Evolutionary conservation across 1,284 basidiomycete genomes (phyloP).

Genomic region (Cutaneotrichosporon cutaneum): DNA sequence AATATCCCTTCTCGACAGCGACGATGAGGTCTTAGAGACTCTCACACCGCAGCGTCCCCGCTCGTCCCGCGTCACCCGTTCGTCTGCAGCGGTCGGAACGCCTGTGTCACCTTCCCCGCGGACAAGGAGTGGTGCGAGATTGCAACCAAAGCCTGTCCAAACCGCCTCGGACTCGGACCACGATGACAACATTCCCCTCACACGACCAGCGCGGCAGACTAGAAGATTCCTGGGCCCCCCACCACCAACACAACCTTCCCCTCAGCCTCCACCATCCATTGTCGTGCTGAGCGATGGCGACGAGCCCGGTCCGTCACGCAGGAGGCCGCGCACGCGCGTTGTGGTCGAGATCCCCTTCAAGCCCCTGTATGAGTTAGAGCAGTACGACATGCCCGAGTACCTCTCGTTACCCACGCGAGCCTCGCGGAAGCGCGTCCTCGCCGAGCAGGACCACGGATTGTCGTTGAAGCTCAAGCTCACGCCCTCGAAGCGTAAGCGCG

Average conservation of each 20-base stretch:
- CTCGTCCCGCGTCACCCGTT: not conserved
- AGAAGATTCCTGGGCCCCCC: not conserved
- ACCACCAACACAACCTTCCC: not conserved
- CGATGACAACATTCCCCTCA: not conserved
- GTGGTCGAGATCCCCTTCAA: slow-evolving; percentile 6
- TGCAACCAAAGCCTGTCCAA: not conserved
- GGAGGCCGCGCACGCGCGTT: not conserved
- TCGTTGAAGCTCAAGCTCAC: not conserved
- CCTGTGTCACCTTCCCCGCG: too few relatives aligned
- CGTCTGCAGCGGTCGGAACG: not conserved
- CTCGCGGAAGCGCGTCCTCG: slow-evolving; percentile 9
- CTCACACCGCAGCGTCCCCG: not conserved
- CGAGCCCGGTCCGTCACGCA: not conserved
- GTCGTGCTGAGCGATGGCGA: not conserved
- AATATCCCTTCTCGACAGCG: not conserved
- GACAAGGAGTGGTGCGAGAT: too few relatives aligned
- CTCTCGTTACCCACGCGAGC: not conserved
- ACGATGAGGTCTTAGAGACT: not conserved
- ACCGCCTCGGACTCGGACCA: not conserved
- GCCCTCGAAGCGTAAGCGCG: not conserved
- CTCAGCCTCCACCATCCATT: not conserved
- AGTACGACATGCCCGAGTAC: not conserved
- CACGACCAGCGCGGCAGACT: not conserved
- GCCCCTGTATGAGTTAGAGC: not conserved
- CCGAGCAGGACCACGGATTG: not conserved